Evolutionary conservation across 2,329 filamentous ascomycete species (phyloP).

Genomic region (Verticillium nonalfalfae): DNA sequence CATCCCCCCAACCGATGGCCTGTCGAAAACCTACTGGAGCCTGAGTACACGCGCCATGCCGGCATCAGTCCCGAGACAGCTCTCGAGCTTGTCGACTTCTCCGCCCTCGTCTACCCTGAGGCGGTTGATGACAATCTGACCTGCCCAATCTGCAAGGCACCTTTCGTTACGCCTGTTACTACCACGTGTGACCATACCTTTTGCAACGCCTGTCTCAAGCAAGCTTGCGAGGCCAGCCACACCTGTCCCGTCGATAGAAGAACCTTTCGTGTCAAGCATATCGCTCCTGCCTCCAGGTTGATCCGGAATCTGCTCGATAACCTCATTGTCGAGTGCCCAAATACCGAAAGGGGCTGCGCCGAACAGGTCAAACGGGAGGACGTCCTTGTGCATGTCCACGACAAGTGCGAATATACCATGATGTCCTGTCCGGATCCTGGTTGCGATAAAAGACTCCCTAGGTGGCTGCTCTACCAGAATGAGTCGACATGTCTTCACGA

Average conservation of each 20-base stretch:
- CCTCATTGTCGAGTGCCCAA: constrained; percentile 53
- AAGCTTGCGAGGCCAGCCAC: constrained; percentile 32
- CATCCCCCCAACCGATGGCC: neutral
- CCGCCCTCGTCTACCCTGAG: constrained; percentile 34
- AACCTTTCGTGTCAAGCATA: constrained; percentile 22
- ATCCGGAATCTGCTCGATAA: constrained; percentile 56
- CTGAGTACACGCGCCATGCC: neutral
- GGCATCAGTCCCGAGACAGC: neutral
- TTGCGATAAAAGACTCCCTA: constrained; percentile 45
- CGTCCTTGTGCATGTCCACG: constrained; percentile 47
- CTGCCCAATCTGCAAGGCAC: constrained; percentile 52
- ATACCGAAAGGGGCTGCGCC: constrained; percentile 42
- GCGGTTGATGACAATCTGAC: constrained; percentile 40
- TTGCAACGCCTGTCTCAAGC: constrained; percentile 49
- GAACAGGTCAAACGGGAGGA: constrained; percentile 44
- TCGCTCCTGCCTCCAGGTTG: constrained; percentile 31
- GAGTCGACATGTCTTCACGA: constrained; percentile 50
- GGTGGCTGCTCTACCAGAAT: constrained; percentile 31
- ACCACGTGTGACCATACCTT: constrained; percentile 61
- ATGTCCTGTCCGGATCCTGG: constrained; percentile 47
- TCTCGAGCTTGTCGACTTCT: constrained; percentile 29
- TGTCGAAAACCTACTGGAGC: neutral
- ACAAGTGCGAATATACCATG: constrained; percentile 47
- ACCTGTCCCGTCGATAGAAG: constrained; percentile 55
- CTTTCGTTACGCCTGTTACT: constrained; percentile 54